Conservation (phyloP, 306 rosid species). For the Castanea mollissima region DNA sequence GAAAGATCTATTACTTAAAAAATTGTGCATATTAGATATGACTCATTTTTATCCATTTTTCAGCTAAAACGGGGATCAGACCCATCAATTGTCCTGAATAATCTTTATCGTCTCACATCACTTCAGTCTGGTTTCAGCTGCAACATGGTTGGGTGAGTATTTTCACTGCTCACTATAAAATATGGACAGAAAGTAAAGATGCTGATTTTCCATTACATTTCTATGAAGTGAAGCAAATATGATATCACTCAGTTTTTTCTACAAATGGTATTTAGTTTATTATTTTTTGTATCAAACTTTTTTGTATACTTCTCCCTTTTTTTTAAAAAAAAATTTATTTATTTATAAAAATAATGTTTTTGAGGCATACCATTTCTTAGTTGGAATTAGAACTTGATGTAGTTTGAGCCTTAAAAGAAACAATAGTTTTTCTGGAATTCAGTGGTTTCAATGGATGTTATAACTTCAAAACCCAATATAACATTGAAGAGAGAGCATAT, state of each 20-base stretch:
- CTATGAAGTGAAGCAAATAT: background rate
- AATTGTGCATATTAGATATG: conserved; percentile 1
- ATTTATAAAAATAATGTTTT: too few relatives aligned
- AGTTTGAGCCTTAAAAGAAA: background rate
- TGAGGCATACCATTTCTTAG: background rate
- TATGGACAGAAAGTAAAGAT: background rate
- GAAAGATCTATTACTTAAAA: background rate
- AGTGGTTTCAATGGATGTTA: background rate
- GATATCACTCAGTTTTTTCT: background rate
- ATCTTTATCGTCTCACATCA: conserved; percentile 82
- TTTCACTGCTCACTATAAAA: conserved; percentile 3
- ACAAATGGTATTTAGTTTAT: background rate
- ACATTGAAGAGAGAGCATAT: background rate
- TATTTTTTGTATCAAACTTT: conserved; percentile 2
- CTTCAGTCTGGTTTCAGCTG: conserved; percentile 90
- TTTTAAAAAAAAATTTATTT: background rate
- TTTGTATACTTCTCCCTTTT: background rate
- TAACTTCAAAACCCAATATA: background rate
- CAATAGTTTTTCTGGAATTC: background rate
- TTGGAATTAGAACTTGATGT: background rate
- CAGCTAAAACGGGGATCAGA: conserved; percentile 94
- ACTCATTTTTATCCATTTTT: conserved; percentile 26
- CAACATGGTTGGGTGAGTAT: conserved; percentile 97
- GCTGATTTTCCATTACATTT: background rate
- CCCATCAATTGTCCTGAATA: conserved; percentile 77